Base-by-base conservation (phyloP, 2,329 filamentous ascomycete species). In the Talaromyces sp. region DNA sequence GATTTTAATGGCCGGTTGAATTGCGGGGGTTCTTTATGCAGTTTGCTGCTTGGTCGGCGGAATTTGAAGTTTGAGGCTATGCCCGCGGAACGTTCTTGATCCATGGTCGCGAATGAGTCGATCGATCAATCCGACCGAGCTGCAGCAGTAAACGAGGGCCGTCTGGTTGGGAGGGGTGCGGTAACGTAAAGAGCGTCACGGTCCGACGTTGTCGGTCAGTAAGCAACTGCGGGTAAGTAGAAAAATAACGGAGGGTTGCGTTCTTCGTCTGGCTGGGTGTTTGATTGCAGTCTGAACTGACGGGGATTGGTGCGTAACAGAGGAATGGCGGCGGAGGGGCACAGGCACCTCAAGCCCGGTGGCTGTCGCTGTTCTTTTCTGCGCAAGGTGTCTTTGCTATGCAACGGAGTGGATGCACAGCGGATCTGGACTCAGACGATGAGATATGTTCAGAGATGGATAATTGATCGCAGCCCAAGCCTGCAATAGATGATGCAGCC, bases 1-100 rank as follows among this genome's bases (percentile, higher is more conserved):
- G 76, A 80, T 65, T 76, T 77, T 67, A 81, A 75, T 63, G 76
- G 77, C 68, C 72, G 72, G 62, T 70, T 69, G 67, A 78, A 76
- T 67, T 75, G 77, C 66, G 79, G 78, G 69, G 79, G 74, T 49
- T 81, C 78, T 71, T 82, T 82, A 71, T 77, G 76, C 64, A 80
- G 75, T 72, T 79, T 80, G 72, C 74, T 78, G 66, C 77, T 80
- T 54, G 75, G 69, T 56, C 78, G 76, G 54, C 76, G 75, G 68
- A 78, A 77, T 73, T 76, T 78, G 67, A 78, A 72, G 65, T 41
- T 58, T 27, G 56, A 58, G 39, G 56, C 35, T 17, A 59, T 59
- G 71, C 59, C 60, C 15, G 65, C 60, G 35, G 65, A 63, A 54
- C 54, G 49, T 49, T 66, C 65, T 60, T 56, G 45, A 39, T 66